A percentile compares a stretch with the other conserved stretches of the same genome.
Conservation (phyloP, 352 stramenopile species). For the Globisporangium lucens region DNA sequence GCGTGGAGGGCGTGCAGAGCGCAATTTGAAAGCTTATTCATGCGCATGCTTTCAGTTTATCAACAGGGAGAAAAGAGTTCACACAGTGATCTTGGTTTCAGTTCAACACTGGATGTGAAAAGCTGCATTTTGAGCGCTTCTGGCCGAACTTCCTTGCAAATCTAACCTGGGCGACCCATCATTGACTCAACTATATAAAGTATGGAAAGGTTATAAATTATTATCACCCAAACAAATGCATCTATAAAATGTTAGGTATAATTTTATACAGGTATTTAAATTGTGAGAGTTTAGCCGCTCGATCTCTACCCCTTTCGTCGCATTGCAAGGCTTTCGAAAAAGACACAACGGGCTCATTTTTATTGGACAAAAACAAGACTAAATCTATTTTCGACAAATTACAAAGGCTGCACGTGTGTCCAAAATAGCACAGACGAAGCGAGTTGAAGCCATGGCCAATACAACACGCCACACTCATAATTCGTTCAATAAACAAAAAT, state of each 20-base stretch:
- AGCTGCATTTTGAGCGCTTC: background rate
- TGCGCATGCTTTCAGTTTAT: background rate
- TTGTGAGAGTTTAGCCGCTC: too few relatives aligned
- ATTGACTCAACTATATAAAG: background rate
- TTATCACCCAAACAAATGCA: background rate
- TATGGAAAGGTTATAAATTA: background rate
- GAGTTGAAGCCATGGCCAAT: too few relatives aligned
- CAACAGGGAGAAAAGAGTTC: too few relatives aligned
- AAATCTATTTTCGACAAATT: background rate
- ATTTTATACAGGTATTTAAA: background rate
- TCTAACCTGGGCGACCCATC: background rate
- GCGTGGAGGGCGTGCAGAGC: too few relatives aligned
- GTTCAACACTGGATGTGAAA: background rate
- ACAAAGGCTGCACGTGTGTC: too few relatives aligned
- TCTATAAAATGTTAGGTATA: background rate
- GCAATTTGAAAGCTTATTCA: background rate
- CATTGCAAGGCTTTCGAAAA: conserved; percentile 3
- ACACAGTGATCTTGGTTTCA: too few relatives aligned
- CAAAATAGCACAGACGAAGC: too few relatives aligned
- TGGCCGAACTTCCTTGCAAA: background rate
- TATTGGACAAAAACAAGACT: background rate
- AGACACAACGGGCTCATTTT: background rate
- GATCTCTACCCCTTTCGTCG: background rate
- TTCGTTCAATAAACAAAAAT: background rate
- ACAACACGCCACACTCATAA: background rate